phyloP scores from a whole-genome alignment of 2,329 filamentous ascomycete species.

The Diaporthe batatas region DNA sequence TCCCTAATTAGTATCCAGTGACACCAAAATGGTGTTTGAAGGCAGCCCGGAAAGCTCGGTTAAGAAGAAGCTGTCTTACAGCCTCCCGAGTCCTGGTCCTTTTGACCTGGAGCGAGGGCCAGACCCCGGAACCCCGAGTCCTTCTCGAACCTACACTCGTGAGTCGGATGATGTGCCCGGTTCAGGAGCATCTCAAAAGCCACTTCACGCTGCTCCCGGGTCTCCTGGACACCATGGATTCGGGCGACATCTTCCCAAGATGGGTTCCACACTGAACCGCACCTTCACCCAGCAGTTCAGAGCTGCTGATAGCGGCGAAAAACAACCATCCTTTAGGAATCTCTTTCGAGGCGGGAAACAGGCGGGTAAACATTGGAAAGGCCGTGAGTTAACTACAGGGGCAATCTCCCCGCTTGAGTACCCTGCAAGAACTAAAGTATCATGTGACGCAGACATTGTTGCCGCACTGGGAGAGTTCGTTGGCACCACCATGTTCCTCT shows the following conservation, averaged over 20 bases:
- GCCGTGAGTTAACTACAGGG: neutral
- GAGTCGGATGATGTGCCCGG: neutral
- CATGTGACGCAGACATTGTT: neutral
- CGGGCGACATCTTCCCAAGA: neutral
- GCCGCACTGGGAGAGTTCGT: constrained; percentile 54
- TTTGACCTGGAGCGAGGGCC: constrained; percentile 19
- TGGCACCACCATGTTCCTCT: constrained; percentile 59
- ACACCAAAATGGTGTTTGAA: neutral
- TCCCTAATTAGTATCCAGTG: neutral
- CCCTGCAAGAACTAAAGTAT: neutral
- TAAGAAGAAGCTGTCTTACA: constrained; percentile 21
- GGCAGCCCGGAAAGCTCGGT: neutral
- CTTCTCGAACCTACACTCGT: neutral
- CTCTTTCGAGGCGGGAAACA: neutral
- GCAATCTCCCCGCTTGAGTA: too few relatives aligned
- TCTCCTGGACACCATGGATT: neutral
- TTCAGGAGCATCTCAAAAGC: constrained; percentile 9
- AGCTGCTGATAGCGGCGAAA: constrained; percentile 17
- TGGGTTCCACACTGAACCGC: neutral
- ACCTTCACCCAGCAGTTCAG: constrained; percentile 26
- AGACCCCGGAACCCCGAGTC: neutral
- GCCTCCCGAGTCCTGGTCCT: constrained; percentile 7
- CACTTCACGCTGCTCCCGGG: neutral
- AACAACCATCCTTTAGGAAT: neutral
- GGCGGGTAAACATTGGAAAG: neutral